Base-by-base conservation (phyloP, 441 rosid genomes). In the Aquilaria agallochum region DNA sequence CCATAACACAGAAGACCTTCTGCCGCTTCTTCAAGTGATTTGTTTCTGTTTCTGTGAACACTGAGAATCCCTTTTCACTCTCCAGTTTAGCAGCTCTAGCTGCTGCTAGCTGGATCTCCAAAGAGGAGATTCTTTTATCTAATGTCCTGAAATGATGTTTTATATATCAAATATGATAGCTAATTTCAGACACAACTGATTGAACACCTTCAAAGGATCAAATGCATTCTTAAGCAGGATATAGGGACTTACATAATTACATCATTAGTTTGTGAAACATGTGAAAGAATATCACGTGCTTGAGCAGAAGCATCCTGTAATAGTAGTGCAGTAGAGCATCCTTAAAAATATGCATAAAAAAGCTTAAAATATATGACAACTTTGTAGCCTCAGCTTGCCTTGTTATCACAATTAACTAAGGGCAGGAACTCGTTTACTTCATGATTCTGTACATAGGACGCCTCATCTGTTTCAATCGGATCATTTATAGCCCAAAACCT, bases 1-100 rank as follows among this genome's bases (percentile, higher is more conserved):
- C 99, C 94, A 91, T 87, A 34, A 89, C 96, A 82, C 87, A 87
- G 80, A 91, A 91, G 69, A 89, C 83, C 75, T 82, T 75, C 63
- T 76, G 84, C 51, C 86, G 84, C 50, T 72, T 72, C 72, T 77
- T 89, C 47, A 73, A 69, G 9, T 74, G 74, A 59, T 85, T 79
- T 2, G 58, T 59, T 68, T 78, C 77, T 58, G 84, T 69, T 64
- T 76, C 78, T 44, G 76, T 64, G 46, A 63, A 77, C 20, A 74
- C 42, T 45, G 83, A 80, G 71, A 84, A 78, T 72, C 78, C 84
- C 72, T 82, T 87, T 32, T 75, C 68, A 56, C 58, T 65, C 2
- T 72, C 74, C 46, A 58, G 83, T 74, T 87, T 80, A 70, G 82
- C 82, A 72, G 93, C 92, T 83, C 96, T 83, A 68, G 94, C 90